Evolutionary conservation across 1,139 yeast species (phyloP), one percentile per base, ranked within the genome.

Genomic region (Hansenula sp.): DNA sequence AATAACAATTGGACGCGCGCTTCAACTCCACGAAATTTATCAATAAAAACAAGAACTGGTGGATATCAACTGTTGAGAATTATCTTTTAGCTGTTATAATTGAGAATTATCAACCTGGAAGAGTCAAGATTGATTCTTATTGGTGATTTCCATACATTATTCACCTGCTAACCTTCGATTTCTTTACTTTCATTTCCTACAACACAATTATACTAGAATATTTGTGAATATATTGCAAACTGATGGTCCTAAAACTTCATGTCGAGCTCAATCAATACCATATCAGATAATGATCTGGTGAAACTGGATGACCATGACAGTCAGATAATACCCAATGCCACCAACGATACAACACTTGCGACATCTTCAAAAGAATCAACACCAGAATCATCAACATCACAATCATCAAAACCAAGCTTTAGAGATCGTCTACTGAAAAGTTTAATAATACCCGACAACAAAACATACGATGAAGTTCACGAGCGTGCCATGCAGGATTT

Each of bases 401-500:
- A 19, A 10, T 30, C 30, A 21, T 19, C 32, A 16, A 13, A 35
- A 11, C 7, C 9, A 10, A 25, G 15, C 11, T 18, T 40, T 3
- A 29, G 17, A 7, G 24, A 30, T 8, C 30, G 31, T 5, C 27
- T 37, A 4, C 47, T 59, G 41, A 54, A 49, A 36, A 49, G 49
- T 9, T 49, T 60, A 40, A 48, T 52, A 34, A 60, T 60, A 19
- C 60, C 63, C 2, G 65, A 60, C 36, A 60, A 60, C 42, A 52
- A 55, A 32, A 57, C 50, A 30, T 60, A 60, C 44, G 59, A 57
- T 34, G 51, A 50, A 9, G 47, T 60, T 7, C 55, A 56, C 32
- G 54, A 58, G 30, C 48, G 51, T 33, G 59, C 59, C 10, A 47
- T 57, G 4, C 27, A 44, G 15, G 58, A 55, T 25, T 51, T 46